Conservation (phyloP, 495 filamentous ascomycete genomes). For the Cercophora scortea region DNA sequence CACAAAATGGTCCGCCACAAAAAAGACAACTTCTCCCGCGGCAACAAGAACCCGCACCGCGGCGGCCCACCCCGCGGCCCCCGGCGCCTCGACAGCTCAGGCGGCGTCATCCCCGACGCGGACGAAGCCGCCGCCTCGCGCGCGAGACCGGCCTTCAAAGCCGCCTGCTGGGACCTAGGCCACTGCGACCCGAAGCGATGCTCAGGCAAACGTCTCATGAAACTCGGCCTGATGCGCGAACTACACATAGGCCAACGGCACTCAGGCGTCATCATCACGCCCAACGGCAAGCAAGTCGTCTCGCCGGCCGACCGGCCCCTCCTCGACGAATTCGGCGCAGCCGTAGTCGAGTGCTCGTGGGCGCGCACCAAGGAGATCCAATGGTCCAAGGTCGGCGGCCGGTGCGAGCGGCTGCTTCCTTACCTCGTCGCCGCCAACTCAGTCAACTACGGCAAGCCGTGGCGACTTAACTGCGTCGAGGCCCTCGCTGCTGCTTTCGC, state of each 20-base stretch:
- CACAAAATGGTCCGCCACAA: slow-evolving; percentile 79
- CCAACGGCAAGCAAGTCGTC: slow-evolving; percentile 79
- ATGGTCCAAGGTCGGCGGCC: slow-evolving; percentile 86
- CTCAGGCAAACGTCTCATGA: slow-evolving; percentile 89
- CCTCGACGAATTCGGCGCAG: slow-evolving; percentile 81
- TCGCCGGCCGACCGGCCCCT: slow-evolving; percentile 74
- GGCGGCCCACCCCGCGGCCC: slow-evolving; percentile 28
- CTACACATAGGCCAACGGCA: slow-evolving; percentile 86
- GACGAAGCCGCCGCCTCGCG: slow-evolving; percentile 27
- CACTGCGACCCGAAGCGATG: slow-evolving; percentile 97
- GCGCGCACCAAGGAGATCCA: slow-evolving; percentile 85
- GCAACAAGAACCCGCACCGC: slow-evolving; percentile 51
- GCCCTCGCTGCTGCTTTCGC: slow-evolving; percentile 85
- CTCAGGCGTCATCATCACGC: slow-evolving; percentile 83
- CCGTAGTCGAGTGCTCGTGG: slow-evolving; percentile 97
- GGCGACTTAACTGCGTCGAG: slow-evolving; percentile 91
- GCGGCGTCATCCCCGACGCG: slow-evolving; percentile 15
- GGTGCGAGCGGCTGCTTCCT: slow-evolving; percentile 84
- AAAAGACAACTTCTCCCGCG: slow-evolving; percentile 71
- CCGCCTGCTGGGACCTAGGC: slow-evolving; percentile 94
- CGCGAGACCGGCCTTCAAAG: slow-evolving; percentile 62
- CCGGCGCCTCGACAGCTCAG: slow-evolving; percentile 17
- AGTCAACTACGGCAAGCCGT: slow-evolving; percentile 94
- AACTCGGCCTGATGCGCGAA: slow-evolving; percentile 86
- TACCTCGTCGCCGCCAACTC: slow-evolving; percentile 95